phyloP scores from a whole-genome alignment of 129 eudicot species.

The Helianthus annuus region HanXRQr2.0-SUNRISE NC_035441.2:155371847-155372346 shows the following conservation, averaged over 20 bases:
- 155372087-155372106: conserved; percentile 88
- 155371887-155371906: conserved; percentile 82
- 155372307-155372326: background rate
- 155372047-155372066: conserved; percentile 39
- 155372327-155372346: background rate
- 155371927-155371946: conserved; percentile 82
- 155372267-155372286: background rate
- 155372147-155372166: conserved; percentile 85
- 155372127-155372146: conserved; percentile 94
- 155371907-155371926: conserved; percentile 68
- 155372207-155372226: conserved; percentile 93
- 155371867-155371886: conserved; percentile 94
- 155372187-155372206: conserved; percentile 86
- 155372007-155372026: background rate
- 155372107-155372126: conserved; percentile 89
- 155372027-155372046: conserved; percentile 1
- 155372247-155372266: conserved; percentile 99
- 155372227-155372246: conserved; percentile 97
- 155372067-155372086: conserved; percentile 91
- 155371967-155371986: conserved; percentile 77
- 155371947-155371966: conserved; percentile 83
- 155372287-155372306: background rate
- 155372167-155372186: conserved; percentile 95
- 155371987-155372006: background rate
- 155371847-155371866: conserved; percentile 99